These are phyloP conservation scores for Symbiodinium natans DNA, from an alignment of 73 alveolate species.

Conservation along the genomic window DNA sequence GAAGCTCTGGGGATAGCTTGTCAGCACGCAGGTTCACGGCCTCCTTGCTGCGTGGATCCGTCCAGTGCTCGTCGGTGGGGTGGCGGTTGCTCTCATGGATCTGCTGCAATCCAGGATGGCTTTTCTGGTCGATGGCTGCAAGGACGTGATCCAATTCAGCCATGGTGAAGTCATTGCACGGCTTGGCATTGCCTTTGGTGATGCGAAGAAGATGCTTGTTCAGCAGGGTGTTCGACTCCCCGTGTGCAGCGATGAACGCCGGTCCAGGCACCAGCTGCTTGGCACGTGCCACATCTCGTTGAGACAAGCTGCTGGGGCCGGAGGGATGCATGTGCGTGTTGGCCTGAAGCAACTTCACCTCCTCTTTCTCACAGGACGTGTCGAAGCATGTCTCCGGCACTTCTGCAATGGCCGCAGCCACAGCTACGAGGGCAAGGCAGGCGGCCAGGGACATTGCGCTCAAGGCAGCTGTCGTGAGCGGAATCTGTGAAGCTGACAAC, in stretches of 20 bases:
- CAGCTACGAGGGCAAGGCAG: no score
- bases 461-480: no score
- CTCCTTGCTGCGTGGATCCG: conserved; percentile 25
- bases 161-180: conserved; percentile 27
- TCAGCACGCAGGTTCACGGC: background rate
- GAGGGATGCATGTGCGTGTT: no score
- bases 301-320: no score
- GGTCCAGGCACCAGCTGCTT: conserved; percentile 40
- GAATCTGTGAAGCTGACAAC: no score
- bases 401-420: no score
- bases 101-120: conserved; percentile 6
- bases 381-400: no score
- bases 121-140: background rate
- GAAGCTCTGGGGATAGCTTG: background rate
- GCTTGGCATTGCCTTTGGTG: conserved; percentile 15
- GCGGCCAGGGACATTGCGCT: no score
- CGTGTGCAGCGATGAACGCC: conserved; percentile 22
- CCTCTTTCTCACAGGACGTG: no score
- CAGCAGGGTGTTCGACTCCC: conserved; percentile 36
- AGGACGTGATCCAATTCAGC: conserved; percentile 4
- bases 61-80: conserved; percentile 13
- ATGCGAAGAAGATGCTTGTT: conserved; percentile 52
- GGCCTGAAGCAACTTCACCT: no score
- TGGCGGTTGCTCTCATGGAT: conserved; percentile 17
- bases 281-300: conserved; percentile 45